Conservation (phyloP, 176 grass and related monocot genomes). For the Ensete glaucum region DNA sequence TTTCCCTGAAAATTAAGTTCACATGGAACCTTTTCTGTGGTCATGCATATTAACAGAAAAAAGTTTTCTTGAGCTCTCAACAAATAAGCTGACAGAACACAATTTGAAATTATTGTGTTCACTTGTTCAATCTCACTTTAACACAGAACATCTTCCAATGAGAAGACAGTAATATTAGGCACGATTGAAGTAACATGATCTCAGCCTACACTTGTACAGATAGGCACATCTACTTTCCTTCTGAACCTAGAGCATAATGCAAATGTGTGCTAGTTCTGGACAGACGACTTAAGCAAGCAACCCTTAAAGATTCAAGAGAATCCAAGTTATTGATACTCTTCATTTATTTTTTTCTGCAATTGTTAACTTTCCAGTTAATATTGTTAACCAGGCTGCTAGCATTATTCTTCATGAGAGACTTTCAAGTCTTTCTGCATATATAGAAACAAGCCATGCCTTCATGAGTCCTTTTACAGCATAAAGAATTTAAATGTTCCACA, state of each 20-base stretch:
- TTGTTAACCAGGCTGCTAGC: neutral
- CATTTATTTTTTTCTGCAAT: neutral
- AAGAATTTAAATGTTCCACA: too few relatives aligned
- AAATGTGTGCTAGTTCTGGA: neutral
- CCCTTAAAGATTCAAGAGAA: too few relatives aligned
- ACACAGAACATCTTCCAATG: too few relatives aligned
- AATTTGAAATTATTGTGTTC: too few relatives aligned
- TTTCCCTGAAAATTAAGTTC: too few relatives aligned
- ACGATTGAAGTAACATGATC: neutral
- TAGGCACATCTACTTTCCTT: neutral
- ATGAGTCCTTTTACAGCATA: too few relatives aligned
- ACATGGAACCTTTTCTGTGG: too few relatives aligned
- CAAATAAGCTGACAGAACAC: too few relatives aligned
- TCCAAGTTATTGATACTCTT: neutral
- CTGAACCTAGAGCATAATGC: neutral
- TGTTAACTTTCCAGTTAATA: neutral
- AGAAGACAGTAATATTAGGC: neutral
- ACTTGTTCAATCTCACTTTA: too few relatives aligned
- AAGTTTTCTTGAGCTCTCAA: too few relatives aligned
- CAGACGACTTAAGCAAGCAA: too few relatives aligned
- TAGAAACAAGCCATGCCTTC: neutral
- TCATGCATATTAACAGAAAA: too few relatives aligned
- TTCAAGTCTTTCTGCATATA: neutral
- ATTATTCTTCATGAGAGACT: neutral
- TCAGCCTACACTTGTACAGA: neutral